Evolutionary conservation across 208 protist species (phyloP).

Genomic region (Trypanosoma congolense): DNA sequence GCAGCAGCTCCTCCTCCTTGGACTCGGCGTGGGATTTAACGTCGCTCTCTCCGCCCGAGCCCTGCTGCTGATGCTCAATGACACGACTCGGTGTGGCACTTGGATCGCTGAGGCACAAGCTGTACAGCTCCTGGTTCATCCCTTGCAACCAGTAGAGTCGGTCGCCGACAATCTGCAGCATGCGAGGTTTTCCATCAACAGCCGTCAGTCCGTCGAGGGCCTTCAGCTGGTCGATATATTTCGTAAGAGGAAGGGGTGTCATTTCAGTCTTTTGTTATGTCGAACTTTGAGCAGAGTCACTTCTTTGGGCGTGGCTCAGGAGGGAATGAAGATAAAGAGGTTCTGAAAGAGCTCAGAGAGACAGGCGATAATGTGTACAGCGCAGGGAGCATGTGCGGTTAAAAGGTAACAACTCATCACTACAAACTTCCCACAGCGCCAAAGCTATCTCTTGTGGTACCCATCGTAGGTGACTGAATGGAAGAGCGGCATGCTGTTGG

Average conservation of each 20-base stretch:
- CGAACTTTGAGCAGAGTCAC: background rate
- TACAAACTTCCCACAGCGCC: no score
- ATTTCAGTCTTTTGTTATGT: slow-evolving; percentile 3
- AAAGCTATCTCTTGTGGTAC: no score
- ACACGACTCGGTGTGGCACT: slow-evolving; percentile 16
- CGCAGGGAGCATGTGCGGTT: no score
- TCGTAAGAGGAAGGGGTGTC: slow-evolving; percentile 13
- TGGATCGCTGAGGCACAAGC: slow-evolving; percentile 17
- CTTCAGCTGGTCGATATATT: slow-evolving; percentile 46
- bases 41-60: slow-evolving; percentile 3
- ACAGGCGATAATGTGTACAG: no score
- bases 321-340: no score
- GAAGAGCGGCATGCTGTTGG: no score
- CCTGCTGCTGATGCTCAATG: slow-evolving; percentile 6
- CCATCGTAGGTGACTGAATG: no score
- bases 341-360: no score
- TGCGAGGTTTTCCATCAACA: slow-evolving; percentile 52
- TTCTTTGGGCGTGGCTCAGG: background rate
- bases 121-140: slow-evolving; percentile 61
- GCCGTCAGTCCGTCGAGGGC: slow-evolving; percentile 26
- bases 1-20: slow-evolving; percentile 81
- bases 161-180: slow-evolving; percentile 44
- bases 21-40: slow-evolving; percentile 3
- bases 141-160: slow-evolving; percentile 80
- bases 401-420: no score